A percentile compares a stretch with the other conserved stretches of the same genome.
These are phyloP conservation scores for Silene conica DNA, from an alignment of 148 eudicot species.

Conservation along the genomic window DNA sequence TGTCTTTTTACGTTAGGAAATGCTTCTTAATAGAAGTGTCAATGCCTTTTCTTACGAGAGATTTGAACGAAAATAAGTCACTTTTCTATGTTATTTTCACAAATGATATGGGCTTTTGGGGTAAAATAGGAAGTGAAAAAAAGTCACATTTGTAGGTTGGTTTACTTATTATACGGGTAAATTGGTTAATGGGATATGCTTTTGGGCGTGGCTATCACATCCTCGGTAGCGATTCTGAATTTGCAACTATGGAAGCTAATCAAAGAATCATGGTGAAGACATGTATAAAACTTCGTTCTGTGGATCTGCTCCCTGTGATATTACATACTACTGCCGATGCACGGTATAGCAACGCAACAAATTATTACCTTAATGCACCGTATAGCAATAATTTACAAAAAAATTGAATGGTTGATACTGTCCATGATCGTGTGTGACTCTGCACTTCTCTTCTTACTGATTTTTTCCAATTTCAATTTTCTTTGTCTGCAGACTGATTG, in stretches of 20 bases:
- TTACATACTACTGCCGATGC: not conserved
- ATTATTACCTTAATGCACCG: not conserved
- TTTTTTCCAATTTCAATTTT: not conserved
- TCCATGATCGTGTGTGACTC: not conserved
- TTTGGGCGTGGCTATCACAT: not conserved
- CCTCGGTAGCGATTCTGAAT: not conserved
- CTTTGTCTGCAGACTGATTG: conserved; percentile 64
- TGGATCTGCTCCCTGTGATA: not conserved
- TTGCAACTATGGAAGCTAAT: not conserved
- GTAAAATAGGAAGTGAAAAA: not conserved
- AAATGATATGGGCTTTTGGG: not conserved
- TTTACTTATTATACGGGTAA: not conserved
- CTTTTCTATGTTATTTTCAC: not conserved
- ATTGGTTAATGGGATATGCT: not conserved
- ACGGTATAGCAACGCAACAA: not conserved
- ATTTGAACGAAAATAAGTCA: not conserved
- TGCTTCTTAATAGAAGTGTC: not conserved
- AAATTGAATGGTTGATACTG: not conserved
- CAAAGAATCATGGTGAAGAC: not conserved
- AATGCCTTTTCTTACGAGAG: not conserved
- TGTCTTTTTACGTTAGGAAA: not conserved
- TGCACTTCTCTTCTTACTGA: conserved; percentile 12
- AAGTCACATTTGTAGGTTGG: not conserved
- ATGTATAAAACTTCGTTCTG: not conserved
- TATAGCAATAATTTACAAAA: not conserved